A percentile compares a stretch with the other conserved stretches of the same genome.
Evolutionary conservation across 352 stramenopile genomes (phyloP).

Genomic region (Globisporangium camurandrum): DNA sequence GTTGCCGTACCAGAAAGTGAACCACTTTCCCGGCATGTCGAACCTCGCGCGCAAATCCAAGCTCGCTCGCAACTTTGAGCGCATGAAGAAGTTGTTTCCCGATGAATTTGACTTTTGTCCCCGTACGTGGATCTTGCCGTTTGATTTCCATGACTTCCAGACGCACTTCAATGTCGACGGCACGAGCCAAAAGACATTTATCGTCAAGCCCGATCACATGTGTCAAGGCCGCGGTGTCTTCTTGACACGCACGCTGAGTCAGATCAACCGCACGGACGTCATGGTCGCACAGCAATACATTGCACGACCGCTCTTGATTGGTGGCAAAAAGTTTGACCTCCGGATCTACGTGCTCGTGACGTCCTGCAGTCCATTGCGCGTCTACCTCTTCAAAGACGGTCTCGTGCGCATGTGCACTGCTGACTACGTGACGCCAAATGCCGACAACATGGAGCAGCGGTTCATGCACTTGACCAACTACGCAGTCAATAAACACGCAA

Average conservation of each 20-base stretch:
- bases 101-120: constrained; percentile 93
- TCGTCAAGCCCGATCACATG: constrained; percentile 92
- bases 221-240: constrained; percentile 92
- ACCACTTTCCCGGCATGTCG: constrained; percentile 95
- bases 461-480: constrained; percentile 93
- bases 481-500: constrained; percentile 87
- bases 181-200: constrained; percentile 90
- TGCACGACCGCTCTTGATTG: constrained; percentile 59
- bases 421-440: constrained; percentile 81
- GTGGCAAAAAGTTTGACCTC: constrained; percentile 92
- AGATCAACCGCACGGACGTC: constrained; percentile 83
- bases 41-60: constrained; percentile 93
- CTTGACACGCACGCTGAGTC: constrained; percentile 86
- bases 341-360: constrained; percentile 90
- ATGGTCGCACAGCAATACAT: constrained; percentile 87
- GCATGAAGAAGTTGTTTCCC: constrained; percentile 93
- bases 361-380: constrained; percentile 74
- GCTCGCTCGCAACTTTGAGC: constrained; percentile 92
- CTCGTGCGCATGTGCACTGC: constrained; percentile 87
- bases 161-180: constrained; percentile 86
- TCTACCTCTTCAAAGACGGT: constrained; percentile 90
- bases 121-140: constrained; percentile 94
- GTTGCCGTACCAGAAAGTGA: constrained; percentile 91
- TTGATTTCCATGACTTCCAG: constrained; percentile 90
- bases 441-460: constrained; percentile 77